These are phyloP conservation scores for Collariella sp. DNA, from an alignment of 495 filamentous ascomycete species.

Conservation along the genomic window DNA sequence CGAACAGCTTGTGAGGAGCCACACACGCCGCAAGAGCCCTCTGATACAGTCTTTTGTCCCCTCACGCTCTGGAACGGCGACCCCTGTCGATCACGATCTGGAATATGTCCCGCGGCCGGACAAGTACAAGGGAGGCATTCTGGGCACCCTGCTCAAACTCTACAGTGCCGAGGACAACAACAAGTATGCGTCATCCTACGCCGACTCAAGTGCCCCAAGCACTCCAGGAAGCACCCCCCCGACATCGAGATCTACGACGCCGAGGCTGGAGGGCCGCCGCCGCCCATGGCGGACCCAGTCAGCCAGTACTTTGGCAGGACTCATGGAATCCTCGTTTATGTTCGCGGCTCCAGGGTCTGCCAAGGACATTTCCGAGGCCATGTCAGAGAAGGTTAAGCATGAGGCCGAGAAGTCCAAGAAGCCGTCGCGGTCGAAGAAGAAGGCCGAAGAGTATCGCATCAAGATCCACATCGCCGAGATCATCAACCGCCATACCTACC, in stretches of 20 bases:
- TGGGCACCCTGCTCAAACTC: conserved; percentile 71
- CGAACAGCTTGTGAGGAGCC: conserved; percentile 18
- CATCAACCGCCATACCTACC: conserved; percentile 71
- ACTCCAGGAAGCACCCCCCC: conserved; percentile 26
- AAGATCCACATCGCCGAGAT: conserved; percentile 84
- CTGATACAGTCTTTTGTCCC: conserved; percentile 7
- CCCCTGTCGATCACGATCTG: conserved; percentile 39
- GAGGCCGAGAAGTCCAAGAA: conserved; percentile 30
- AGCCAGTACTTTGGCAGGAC: conserved; percentile 40
- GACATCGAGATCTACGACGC: conserved; percentile 44
- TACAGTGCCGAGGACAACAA: conserved; percentile 41
- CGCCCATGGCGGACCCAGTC: conserved; percentile 34
- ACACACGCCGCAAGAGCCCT: conserved; percentile 17
- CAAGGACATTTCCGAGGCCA: conserved; percentile 23
- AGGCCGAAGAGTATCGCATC: conserved; percentile 67
- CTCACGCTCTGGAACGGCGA: conserved; percentile 18
- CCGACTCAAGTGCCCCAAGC: conserved; percentile 23
- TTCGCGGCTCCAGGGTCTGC: conserved; percentile 28
- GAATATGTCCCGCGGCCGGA: conserved; percentile 59
- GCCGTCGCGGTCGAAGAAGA: conserved; percentile 29
- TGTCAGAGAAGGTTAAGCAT: conserved; percentile 30
- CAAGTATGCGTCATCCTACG: background rate
- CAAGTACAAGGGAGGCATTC: conserved; percentile 66
- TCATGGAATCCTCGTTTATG: conserved; percentile 49
- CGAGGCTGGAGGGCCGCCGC: conserved; percentile 44